These are phyloP conservation scores for Achlya hypogyna DNA, from an alignment of 352 stramenopile species.

Conservation along the genomic window DNA sequence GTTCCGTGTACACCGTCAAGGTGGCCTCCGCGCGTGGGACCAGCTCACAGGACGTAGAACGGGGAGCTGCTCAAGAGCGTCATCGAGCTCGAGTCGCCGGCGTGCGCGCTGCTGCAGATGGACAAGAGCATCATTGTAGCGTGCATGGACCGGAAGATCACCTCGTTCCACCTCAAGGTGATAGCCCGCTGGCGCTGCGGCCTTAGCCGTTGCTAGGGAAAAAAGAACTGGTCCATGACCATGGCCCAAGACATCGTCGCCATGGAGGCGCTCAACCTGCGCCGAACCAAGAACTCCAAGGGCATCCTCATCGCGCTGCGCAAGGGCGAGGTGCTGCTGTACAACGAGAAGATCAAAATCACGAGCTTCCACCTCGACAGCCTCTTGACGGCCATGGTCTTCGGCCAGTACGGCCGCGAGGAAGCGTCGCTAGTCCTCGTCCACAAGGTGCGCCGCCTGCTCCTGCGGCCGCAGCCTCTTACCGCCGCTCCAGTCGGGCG, in stretches of 20 bases:
- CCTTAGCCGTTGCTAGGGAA: slow-evolving; percentile 44
- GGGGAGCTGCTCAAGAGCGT: slow-evolving; percentile 75
- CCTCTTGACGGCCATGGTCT: slow-evolving; percentile 66
- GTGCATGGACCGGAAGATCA: slow-evolving; percentile 79
- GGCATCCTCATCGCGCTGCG: slow-evolving; percentile 77
- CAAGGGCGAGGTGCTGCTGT: slow-evolving; percentile 79
- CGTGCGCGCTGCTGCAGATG: slow-evolving; percentile 62
- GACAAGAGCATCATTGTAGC: slow-evolving; percentile 83
- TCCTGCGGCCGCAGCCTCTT: not conserved
- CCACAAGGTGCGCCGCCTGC: slow-evolving; percentile 12
- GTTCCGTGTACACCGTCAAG: slow-evolving; percentile 84
- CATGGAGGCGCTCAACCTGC: slow-evolving; percentile 63
- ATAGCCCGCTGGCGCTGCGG: too few relatives aligned
- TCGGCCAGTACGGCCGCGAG: slow-evolving; percentile 83
- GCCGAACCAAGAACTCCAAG: slow-evolving; percentile 61
- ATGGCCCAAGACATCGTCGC: slow-evolving; percentile 79
- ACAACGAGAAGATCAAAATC: slow-evolving; percentile 79
- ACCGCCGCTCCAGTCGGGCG: slow-evolving; percentile 49
- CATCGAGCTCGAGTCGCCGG: slow-evolving; percentile 79
- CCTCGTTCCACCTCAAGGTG: slow-evolving; percentile 80
- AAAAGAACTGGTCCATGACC: slow-evolving; percentile 84
- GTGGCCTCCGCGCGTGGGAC: not conserved
- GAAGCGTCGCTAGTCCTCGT: slow-evolving; percentile 77
- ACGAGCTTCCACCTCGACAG: slow-evolving; percentile 57
- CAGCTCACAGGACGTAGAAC: slow-evolving; percentile 32